Percentiles rank a stretch among this genome's conserved stretches.
These are phyloP conservation scores for Fraxinus nigra DNA, from an alignment of 305 asterid species.

Conservation along the genomic window DNA sequence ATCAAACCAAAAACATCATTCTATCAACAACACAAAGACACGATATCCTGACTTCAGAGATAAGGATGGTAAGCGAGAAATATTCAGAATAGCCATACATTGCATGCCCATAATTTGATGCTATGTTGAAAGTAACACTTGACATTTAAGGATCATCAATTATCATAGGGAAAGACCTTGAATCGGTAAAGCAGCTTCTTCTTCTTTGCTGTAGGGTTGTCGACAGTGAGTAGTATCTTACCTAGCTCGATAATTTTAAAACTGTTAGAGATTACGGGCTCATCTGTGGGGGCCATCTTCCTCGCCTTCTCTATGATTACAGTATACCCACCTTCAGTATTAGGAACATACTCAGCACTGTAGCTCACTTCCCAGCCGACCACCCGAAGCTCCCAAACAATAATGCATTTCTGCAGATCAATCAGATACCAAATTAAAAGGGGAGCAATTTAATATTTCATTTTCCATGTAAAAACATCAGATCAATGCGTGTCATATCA, in stretches of 20 bases:
- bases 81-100: background rate
- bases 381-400: slow-evolving; percentile 92
- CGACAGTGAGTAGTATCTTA: slow-evolving; percentile 67
- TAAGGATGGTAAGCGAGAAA: background rate
- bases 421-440: slow-evolving; percentile 11
- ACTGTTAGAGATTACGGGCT: slow-evolving; percentile 57
- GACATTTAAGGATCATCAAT: slow-evolving; percentile 15
- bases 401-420: slow-evolving; percentile 59
- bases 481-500: background rate
- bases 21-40: background rate
- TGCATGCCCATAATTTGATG: background rate
- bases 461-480: background rate
- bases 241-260: slow-evolving; percentile 69
- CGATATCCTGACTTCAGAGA: background rate
- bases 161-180: slow-evolving; percentile 52
- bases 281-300: slow-evolving; percentile 62
- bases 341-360: slow-evolving; percentile 80
- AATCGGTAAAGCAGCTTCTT: slow-evolving; percentile 79
- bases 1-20: background rate
- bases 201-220: slow-evolving; percentile 79
- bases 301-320: slow-evolving; percentile 66
- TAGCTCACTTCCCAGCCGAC: slow-evolving; percentile 94
- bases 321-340: slow-evolving; percentile 50
- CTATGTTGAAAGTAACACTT: background rate
- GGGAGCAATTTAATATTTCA: background rate